Evolutionary conservation across 371 early-diverging fungal species (phyloP).

Genomic region (Saksenaea vasiformis): DNA sequence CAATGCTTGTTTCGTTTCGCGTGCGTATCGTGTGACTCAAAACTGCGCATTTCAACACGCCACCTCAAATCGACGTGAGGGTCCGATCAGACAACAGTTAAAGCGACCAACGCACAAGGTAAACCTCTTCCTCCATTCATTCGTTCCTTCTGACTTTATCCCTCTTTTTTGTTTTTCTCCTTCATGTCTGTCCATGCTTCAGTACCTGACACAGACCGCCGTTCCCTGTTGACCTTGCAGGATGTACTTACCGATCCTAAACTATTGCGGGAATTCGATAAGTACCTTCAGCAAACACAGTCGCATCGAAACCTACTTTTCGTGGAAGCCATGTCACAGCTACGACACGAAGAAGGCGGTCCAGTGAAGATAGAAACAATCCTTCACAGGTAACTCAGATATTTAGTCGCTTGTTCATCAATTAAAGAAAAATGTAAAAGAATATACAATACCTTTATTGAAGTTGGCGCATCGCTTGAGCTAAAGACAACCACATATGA

Average conservation of each 20-base stretch:
- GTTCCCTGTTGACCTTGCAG: constrained; percentile 13
- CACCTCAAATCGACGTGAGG: background rate
- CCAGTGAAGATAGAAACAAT: constrained; percentile 19
- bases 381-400: constrained; percentile 18
- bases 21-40: background rate
- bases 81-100: background rate
- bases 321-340: constrained; percentile 28
- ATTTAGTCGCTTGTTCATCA: background rate
- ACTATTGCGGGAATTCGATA: constrained; percentile 26
- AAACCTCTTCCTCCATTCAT: background rate
- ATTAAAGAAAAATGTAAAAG: constrained; percentile 5
- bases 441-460: constrained; percentile 34
- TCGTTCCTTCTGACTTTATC: background rate
- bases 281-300: constrained; percentile 24
- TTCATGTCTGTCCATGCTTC: background rate
- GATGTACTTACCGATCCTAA: constrained; percentile 34
- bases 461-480: constrained; percentile 24
- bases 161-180: background rate
- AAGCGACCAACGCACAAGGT: background rate
- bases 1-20: background rate
- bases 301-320: constrained; percentile 31
- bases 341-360: constrained; percentile 25
- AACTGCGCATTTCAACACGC: background rate
- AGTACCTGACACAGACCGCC: background rate
- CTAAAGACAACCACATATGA: constrained; percentile 30